Conservation (phyloP, 1,284 basidiomycete species). For the Malassezia yamatoensis region DNA sequence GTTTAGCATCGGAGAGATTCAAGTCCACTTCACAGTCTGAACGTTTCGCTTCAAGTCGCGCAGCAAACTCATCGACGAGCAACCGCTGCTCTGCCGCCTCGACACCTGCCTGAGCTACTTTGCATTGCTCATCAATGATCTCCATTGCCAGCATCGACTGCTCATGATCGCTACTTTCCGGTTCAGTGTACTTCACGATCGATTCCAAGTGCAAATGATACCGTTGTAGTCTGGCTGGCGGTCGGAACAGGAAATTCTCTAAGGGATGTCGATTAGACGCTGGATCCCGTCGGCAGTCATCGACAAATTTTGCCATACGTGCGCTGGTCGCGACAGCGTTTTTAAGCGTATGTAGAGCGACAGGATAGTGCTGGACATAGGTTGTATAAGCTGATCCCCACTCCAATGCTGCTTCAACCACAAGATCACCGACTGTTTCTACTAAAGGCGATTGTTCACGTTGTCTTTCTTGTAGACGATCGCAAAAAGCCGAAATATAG, state of each 20-base stretch:
- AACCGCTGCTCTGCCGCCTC: constrained; percentile 37
- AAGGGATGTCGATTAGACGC: constrained; percentile 71
- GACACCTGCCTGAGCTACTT: constrained; percentile 37
- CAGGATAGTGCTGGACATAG: constrained; percentile 73
- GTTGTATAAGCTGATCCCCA: constrained; percentile 75
- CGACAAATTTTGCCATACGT: constrained; percentile 74
- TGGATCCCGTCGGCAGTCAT: constrained; percentile 57
- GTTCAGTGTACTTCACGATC: constrained; percentile 54
- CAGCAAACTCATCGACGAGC: constrained; percentile 36
- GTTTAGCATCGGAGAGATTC: constrained; percentile 34
- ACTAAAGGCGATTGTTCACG: constrained; percentile 76
- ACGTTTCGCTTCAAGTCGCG: constrained; percentile 32
- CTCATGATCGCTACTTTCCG: constrained; percentile 28
- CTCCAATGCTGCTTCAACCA: constrained; percentile 74
- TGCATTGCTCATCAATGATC: constrained; percentile 43
- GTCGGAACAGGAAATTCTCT: constrained; percentile 74
- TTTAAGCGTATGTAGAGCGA: constrained; percentile 73
- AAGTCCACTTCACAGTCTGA: constrained; percentile 30
- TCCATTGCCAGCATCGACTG: constrained; percentile 33
- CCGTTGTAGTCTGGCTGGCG: constrained; percentile 76
- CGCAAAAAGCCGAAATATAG: constrained; percentile 69
- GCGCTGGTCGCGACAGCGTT: constrained; percentile 73
- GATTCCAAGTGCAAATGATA: constrained; percentile 80
- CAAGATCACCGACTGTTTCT: constrained; percentile 76
- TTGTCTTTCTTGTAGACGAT: constrained; percentile 74